A percentile compares a stretch with the other conserved stretches of the same genome.
Conservation (phyloP, 1,139 yeast genomes). For the Nakaseomyces uthaithaninus region DNA sequence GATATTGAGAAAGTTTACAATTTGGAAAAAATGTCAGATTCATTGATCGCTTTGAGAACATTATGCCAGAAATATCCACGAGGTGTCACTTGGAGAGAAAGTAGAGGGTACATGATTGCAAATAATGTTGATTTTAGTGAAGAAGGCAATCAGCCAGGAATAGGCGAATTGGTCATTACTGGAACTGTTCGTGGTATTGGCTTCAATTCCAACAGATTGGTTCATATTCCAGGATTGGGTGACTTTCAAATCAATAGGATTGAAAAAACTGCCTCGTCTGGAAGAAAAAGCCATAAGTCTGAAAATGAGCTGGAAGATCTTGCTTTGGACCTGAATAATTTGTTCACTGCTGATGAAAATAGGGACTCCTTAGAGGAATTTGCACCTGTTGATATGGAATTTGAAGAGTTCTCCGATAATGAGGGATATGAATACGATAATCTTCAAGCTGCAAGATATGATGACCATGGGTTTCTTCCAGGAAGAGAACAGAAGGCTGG, state of each 20-base stretch:
- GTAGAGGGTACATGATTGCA: constrained; percentile 79
- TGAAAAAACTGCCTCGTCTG: constrained; percentile 38
- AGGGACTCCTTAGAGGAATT: constrained; percentile 64
- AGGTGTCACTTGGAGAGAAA: constrained; percentile 84
- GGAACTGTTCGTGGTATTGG: constrained; percentile 88
- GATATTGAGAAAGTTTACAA: constrained; percentile 69
- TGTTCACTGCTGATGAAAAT: constrained; percentile 41
- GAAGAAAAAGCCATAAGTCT: constrained; percentile 15
- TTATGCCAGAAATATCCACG: constrained; percentile 84
- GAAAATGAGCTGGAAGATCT: constrained; percentile 15
- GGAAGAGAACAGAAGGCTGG: constrained; percentile 35
- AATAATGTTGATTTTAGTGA: constrained; percentile 49
- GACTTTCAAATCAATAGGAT: constrained; percentile 73
- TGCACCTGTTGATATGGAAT: constrained; percentile 46
- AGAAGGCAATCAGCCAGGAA: constrained; percentile 20
- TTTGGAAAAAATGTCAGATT: constrained; percentile 60
- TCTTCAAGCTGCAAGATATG: constrained; percentile 55
- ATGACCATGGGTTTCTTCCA: constrained; percentile 55
- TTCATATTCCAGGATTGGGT: constrained; percentile 85
- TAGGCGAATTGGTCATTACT: constrained; percentile 47
- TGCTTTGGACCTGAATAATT: constrained; percentile 19
- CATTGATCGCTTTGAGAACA: constrained; percentile 59
- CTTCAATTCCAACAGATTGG: constrained; percentile 62
- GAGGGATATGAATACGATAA: constrained; percentile 39
- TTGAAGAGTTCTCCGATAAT: constrained; percentile 42